phyloP scores from a whole-genome alignment of 192 early-diverging fungal genomes.

The Rhizoclosmatium sp. region DNA sequence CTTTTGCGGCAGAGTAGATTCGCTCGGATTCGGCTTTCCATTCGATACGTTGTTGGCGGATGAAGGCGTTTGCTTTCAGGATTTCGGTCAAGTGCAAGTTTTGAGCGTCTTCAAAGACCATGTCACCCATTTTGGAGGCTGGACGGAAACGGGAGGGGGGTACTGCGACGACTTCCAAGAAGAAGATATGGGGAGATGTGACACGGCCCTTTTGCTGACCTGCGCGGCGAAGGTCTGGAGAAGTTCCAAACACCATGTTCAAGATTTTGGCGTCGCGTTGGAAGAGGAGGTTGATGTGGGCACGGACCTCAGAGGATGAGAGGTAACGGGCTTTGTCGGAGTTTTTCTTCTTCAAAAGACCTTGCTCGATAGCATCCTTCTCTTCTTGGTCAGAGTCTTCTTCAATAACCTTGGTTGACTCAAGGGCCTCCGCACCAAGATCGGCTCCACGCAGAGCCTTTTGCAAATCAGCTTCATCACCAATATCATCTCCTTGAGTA shows the following conservation, averaged over 20 bases:
- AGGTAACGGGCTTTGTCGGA: conserved; percentile 45
- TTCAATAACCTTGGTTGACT: conserved; percentile 6
- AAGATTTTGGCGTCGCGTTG: conserved; percentile 77
- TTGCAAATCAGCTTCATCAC: conserved; percentile 19
- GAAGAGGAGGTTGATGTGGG: conserved; percentile 81
- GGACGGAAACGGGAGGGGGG: conserved; percentile 95
- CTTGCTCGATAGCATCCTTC: conserved; percentile 18
- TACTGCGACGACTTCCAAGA: conserved; percentile 90
- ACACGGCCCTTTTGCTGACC: conserved; percentile 42
- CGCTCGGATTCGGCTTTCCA: conserved; percentile 30
- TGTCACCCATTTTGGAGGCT: conserved; percentile 87
- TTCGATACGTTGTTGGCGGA: conserved; percentile 42
- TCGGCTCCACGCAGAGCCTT: conserved; percentile 30
- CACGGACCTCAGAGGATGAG: conserved; percentile 83
- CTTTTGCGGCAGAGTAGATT: conserved; percentile 1
- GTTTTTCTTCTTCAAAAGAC: conserved; percentile 9
- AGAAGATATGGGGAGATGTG: conserved; percentile 84
- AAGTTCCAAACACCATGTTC: conserved; percentile 79
- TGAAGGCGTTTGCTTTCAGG: conserved; percentile 78
- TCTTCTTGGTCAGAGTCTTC: conserved; percentile 38
- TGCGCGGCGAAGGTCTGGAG: conserved; percentile 3
- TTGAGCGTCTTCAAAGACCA: conserved; percentile 93
- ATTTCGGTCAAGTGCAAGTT: conserved; percentile 88
- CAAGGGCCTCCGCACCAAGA: conserved; percentile 37
- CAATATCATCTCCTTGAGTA: not conserved